Percentiles rank a stretch among this genome's conserved stretches.
These are phyloP conservation scores for Coemansia sp. DNA, from an alignment of 192 early-diverging fungal genomes.

Conservation along the genomic window DNA sequence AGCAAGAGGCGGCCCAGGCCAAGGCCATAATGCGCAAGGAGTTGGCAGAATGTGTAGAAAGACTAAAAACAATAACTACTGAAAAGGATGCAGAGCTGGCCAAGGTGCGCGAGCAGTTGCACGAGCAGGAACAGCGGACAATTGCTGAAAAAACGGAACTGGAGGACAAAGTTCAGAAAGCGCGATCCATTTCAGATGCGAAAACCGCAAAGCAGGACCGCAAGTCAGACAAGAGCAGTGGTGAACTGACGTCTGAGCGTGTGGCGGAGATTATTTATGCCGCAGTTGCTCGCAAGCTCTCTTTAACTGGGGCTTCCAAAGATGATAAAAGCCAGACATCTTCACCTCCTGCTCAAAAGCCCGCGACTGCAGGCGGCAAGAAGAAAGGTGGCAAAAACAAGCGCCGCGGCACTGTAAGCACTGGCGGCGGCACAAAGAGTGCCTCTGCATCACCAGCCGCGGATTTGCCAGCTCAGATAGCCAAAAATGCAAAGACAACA, in stretches of 20 bases:
- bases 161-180: not conserved
- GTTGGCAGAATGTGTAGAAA: constrained; percentile 17
- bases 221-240: not conserved
- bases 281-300: constrained; percentile 22
- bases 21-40: constrained; percentile 38
- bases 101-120: constrained; percentile 14
- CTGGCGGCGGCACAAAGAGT: not conserved
- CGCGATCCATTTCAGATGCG: not conserved
- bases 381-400: constrained; percentile 39
- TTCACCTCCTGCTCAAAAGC: constrained; percentile 7
- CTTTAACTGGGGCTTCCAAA: not conserved
- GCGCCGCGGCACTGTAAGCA: constrained; percentile 24
- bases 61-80: constrained; percentile 1
- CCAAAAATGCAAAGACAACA: not conserved
- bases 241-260: constrained; percentile 18
- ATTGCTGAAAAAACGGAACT: not conserved
- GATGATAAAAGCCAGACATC: not conserved
- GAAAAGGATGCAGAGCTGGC: constrained; percentile 14
- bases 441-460: constrained; percentile 18
- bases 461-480: not conserved
- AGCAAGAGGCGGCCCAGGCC: constrained; percentile 22
- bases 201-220: not conserved
- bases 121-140: not conserved
- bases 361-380: constrained; percentile 9
- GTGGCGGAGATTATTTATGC: constrained; percentile 28